Percentiles rank a stretch among this genome's conserved stretches.
These are phyloP conservation scores for Dionaea muscipula DNA, from an alignment of 179 eudicot genomes.

Conservation along the genomic window DNA sequence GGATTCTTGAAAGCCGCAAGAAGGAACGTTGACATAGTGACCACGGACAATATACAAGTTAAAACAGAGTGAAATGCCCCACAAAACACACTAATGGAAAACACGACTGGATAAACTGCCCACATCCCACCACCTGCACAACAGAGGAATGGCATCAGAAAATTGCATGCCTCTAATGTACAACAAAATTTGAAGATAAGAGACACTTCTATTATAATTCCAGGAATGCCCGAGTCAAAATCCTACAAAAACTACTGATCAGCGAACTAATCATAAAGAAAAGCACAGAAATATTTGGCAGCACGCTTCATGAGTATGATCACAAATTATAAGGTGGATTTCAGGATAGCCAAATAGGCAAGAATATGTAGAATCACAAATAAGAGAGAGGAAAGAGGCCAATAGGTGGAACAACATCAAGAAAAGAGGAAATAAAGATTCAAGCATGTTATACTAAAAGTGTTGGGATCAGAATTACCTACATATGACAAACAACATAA, in stretches of 20 bases:
- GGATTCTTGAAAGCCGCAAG: slow-evolving; percentile 65
- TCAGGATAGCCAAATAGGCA: too few species aligned
- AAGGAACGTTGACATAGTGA: slow-evolving; percentile 53
- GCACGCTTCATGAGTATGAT: too few species aligned
- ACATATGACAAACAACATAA: slow-evolving; percentile 73
- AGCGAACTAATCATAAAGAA: too few species aligned
- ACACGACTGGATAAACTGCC: slow-evolving; percentile 72
- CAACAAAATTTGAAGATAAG: neutral
- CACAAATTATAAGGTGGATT: too few species aligned
- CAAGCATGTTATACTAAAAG: neutral
- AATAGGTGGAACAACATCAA: neutral
- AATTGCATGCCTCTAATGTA: neutral
- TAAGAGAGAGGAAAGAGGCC: too few species aligned
- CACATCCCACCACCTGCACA: slow-evolving; percentile 84
- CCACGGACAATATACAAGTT: slow-evolving; percentile 39
- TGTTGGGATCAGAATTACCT: slow-evolving; percentile 16
- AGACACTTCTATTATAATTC: neutral
- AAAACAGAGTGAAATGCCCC: slow-evolving; percentile 46
- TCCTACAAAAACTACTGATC: too few species aligned
- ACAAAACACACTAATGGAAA: slow-evolving; percentile 41
- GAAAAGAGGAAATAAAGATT: neutral
- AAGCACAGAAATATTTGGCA: too few species aligned
- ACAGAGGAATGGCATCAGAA: slow-evolving; percentile 7
- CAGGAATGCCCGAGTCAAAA: too few species aligned
- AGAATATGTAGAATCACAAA: too few species aligned